These are phyloP conservation scores for Phytophthora megakarya DNA, from an alignment of 352 stramenopile species.

Conservation along the genomic window DNA sequence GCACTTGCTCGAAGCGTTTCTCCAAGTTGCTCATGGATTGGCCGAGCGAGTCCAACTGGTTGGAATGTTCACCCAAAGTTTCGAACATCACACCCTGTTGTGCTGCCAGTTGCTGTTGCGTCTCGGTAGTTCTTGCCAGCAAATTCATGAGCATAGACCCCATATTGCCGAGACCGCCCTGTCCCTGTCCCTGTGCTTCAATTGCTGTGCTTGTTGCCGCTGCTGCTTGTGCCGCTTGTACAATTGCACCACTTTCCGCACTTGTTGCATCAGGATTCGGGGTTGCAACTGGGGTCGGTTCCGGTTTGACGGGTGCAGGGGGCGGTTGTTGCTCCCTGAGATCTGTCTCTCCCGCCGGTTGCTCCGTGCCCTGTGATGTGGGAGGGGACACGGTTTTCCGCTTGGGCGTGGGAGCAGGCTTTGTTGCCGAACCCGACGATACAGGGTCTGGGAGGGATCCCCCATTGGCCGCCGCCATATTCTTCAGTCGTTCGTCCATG, in stretches of 20 bases:
- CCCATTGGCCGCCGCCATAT: slow-evolving; percentile 35
- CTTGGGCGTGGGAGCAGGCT: slow-evolving; percentile 19
- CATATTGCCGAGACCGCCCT: slow-evolving; percentile 81
- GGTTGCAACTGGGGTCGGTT: slow-evolving; percentile 17
- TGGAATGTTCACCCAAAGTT: slow-evolving; percentile 82
- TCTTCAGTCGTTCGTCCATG: slow-evolving; percentile 84
- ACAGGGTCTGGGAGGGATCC: slow-evolving; percentile 17
- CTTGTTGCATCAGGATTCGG: slow-evolving; percentile 23
- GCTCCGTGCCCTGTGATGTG: slow-evolving; percentile 37
- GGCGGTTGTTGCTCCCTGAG: slow-evolving; percentile 52
- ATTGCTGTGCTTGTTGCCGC: slow-evolving; percentile 62
- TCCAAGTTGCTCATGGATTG: slow-evolving; percentile 79
- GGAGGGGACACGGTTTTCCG: slow-evolving; percentile 35
- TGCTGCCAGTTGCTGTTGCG: slow-evolving; percentile 83
- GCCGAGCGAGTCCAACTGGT: slow-evolving; percentile 75
- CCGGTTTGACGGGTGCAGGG: slow-evolving; percentile 39
- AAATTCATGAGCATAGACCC: slow-evolving; percentile 90
- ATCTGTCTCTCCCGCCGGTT: slow-evolving; percentile 63
- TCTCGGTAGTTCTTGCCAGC: slow-evolving; percentile 82
- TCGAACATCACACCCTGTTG: slow-evolving; percentile 90
- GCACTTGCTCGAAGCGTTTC: slow-evolving; percentile 79
- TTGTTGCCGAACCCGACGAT: slow-evolving; percentile 23
- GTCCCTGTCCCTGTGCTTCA: slow-evolving; percentile 63
- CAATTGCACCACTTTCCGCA: slow-evolving; percentile 46
- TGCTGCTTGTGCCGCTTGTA: slow-evolving; percentile 40